Evolutionary conservation across 2,329 filamentous ascomycete species (phyloP).

Genomic region (Ophiostoma tasmaniense): DNA sequence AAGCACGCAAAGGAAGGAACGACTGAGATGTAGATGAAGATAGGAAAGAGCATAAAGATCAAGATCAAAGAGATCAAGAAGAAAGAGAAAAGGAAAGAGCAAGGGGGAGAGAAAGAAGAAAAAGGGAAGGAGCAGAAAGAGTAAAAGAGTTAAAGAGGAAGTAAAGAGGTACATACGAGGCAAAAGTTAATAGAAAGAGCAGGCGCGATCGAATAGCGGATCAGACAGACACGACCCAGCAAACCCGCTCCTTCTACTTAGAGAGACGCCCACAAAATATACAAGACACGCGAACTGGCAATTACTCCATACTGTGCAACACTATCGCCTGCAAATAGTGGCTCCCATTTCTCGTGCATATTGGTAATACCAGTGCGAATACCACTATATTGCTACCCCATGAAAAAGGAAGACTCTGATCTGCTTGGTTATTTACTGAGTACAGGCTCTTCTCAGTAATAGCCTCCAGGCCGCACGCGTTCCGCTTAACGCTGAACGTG

Average conservation of each 20-base stretch:
- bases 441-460: neutral
- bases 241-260: constrained; percentile 3
- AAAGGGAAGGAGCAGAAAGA: neutral
- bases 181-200: constrained; percentile 11
- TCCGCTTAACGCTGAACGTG: neutral
- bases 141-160: neutral
- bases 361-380: constrained; percentile 5
- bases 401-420: neutral
- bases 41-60: neutral
- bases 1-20: constrained; percentile 13
- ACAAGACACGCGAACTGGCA: constrained; percentile 20
- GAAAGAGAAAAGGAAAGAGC: neutral
- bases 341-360: constrained; percentile 19
- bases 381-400: neutral
- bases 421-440: too few species aligned
- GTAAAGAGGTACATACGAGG: neutral
- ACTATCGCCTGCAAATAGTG: neutral
- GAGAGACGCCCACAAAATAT: constrained; percentile 19
- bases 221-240: constrained; percentile 16
- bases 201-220: constrained; percentile 13
- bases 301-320: neutral
- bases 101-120: constrained; percentile 4
- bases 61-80: constrained; percentile 2
- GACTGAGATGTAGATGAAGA: constrained; percentile 9
- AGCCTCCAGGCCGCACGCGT: neutral